Evolutionary conservation across 106 monocot species (phyloP).

Genomic region (Dioscorea zingiberensis): DNA sequence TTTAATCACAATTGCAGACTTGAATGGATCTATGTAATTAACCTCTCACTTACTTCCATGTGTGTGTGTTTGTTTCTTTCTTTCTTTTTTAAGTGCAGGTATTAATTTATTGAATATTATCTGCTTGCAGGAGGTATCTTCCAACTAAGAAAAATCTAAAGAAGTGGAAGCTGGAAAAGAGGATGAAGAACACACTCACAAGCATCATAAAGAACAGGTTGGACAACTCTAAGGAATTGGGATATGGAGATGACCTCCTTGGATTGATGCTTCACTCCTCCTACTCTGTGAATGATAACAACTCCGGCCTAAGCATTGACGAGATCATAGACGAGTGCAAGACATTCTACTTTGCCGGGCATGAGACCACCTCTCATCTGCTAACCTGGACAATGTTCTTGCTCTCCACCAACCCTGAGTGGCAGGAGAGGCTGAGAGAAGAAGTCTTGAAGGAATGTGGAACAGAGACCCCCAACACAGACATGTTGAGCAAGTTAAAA

Average conservation of each 20-base stretch:
- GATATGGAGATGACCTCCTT: slow-evolving; percentile 48
- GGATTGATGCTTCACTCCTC: slow-evolving; percentile 65
- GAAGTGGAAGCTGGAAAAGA: slow-evolving; percentile 26
- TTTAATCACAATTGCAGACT: neutral
- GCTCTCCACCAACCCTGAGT: slow-evolving; percentile 38
- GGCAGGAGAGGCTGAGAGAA: slow-evolving; percentile 54
- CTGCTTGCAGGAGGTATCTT: slow-evolving; percentile 24
- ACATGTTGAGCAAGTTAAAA: slow-evolving; percentile 12
- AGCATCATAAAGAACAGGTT: slow-evolving; percentile 26
- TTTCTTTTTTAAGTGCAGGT: too few species aligned
- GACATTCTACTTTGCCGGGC: slow-evolving; percentile 69
- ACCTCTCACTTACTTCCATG: neutral
- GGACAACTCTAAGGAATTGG: slow-evolving; percentile 9
- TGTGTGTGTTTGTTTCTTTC: too few species aligned
- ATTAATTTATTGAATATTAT: neutral
- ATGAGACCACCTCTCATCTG: slow-evolving; percentile 51
- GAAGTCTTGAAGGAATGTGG: slow-evolving; percentile 52
- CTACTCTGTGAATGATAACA: slow-evolving; percentile 3
- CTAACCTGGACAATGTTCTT: slow-evolving; percentile 63
- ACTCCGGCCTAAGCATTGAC: slow-evolving; percentile 31
- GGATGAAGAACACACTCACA: slow-evolving; percentile 19
- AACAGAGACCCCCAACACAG: slow-evolving; percentile 24
- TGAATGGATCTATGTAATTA: slow-evolving; percentile 4
- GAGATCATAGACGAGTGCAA: slow-evolving; percentile 78
- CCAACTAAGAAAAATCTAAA: slow-evolving; percentile 25